Evolutionary conservation across 768 basidiomycete species (phyloP).

Genomic region (Russula vinacea): DNA sequence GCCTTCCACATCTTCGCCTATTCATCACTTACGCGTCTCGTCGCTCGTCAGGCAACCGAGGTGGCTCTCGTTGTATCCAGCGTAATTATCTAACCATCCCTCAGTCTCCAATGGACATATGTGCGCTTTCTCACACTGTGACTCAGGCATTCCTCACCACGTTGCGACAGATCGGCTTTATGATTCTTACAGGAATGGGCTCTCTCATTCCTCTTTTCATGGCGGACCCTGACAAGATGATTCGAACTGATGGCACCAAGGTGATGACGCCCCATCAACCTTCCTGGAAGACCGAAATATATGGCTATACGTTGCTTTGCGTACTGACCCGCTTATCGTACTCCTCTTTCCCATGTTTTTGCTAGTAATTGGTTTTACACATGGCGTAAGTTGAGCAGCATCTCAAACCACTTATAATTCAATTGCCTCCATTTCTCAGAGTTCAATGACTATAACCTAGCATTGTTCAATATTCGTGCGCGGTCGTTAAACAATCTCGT

Average conservation of each 20-base stretch:
- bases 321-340: conserved; percentile 67
- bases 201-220: conserved; percentile 64
- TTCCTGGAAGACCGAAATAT: conserved; percentile 74
- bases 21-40: neutral
- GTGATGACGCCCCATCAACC: conserved; percentile 61
- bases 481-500: conserved; percentile 73
- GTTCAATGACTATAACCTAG: conserved; percentile 78
- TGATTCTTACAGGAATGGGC: conserved; percentile 68
- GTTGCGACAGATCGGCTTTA: conserved; percentile 60
- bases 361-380: conserved; percentile 85
- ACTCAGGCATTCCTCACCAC: neutral
- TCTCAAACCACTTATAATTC: neutral
- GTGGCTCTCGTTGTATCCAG: conserved; percentile 28
- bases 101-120: conserved; percentile 72
- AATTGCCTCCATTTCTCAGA: conserved; percentile 41
- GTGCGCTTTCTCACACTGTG: conserved; percentile 41
- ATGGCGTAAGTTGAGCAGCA: conserved; percentile 54
- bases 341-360: conserved; percentile 83
- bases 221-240: conserved; percentile 67
- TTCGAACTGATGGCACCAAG: conserved; percentile 72
- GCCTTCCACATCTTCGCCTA: conserved; percentile 29
- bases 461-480: conserved; percentile 74
- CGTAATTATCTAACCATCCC: neutral
- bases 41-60: conserved; percentile 33
- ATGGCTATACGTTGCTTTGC: conserved; percentile 64